A percentile compares a stretch with the other conserved stretches of the same genome.
Conservation (phyloP, 768 basidiomycete genomes). For the Lepiota subincarnata region DNA sequence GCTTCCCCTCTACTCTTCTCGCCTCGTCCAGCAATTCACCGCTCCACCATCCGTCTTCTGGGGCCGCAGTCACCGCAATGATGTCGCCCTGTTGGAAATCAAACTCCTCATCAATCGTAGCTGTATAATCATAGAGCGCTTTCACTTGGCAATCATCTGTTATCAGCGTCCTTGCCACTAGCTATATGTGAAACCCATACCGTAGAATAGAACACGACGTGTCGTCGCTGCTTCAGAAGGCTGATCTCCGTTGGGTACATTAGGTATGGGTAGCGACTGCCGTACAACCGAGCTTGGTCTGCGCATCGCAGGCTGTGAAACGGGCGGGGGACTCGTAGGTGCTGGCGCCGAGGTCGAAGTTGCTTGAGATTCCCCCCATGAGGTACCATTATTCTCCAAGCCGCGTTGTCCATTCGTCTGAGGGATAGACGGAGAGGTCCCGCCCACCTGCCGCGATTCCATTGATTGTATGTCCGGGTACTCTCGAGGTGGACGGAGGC, state of each 20-base stretch:
- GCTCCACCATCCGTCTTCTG: constrained; percentile 98
- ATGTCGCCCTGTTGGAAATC: constrained; percentile 96
- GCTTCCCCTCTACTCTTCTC: constrained; percentile 62
- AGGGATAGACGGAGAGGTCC: background rate
- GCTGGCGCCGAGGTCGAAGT: background rate
- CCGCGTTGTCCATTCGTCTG: constrained; percentile 7
- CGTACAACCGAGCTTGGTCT: background rate
- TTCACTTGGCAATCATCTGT: constrained; percentile 50
- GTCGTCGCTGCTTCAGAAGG: background rate
- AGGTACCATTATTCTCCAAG: background rate
- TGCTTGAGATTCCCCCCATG: no score
- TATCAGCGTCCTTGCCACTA: background rate
- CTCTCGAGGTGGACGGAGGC: constrained; percentile 20
- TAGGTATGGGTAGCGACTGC: background rate
- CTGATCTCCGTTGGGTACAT: background rate
- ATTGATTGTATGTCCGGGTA: constrained; percentile 20
- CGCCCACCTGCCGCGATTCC: background rate
- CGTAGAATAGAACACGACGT: constrained; percentile 74
- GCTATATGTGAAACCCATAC: constrained; percentile 38
- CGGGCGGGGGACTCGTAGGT: constrained; percentile 7
- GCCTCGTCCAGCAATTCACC: constrained; percentile 78
- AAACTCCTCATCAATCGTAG: constrained; percentile 88
- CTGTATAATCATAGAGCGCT: constrained; percentile 84
- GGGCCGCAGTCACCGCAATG: constrained; percentile 91
- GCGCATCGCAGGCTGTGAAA: background rate